Base-by-base conservation (phyloP, 768 basidiomycete genomes). In the Lactifluus echinatus region DNA sequence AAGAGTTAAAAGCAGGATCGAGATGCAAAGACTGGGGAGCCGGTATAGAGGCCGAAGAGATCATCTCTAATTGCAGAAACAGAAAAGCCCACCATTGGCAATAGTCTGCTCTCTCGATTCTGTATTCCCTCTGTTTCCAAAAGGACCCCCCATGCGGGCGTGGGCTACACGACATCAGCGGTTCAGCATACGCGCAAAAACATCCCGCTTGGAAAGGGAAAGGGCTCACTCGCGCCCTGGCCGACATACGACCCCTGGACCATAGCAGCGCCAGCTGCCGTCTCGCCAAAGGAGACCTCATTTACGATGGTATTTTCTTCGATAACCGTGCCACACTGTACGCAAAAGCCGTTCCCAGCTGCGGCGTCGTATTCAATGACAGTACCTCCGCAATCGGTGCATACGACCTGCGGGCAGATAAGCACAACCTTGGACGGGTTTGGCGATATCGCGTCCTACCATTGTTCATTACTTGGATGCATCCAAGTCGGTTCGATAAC, bases 281-380 rank as follows among this genome's bases (percentile, higher is more conserved):
- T 88, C 75, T 99, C 96, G n/a, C 93, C 92, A 64, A 99, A 99
- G 1, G 85, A 83, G 54, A 99, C 82, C 68, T 99, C 96, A 61
- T 86, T 89, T 10, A 97, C 91, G 58, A 98, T 93, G 2, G 87
- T 83, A 66, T 92, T 93, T 71, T 96, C 91, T 72, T 95, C 92
- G 10, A 95, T 76, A 17, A 98, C 93, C 7, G 85, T 88, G 45
- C 91, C 92, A 64, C 94, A 97, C 63, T 79, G 75, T 1, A 87
- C 80, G 64, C 92, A 94, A 67, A 91, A 88, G 5, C 87, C 88
- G 62, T 89, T 89, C 8, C 90, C 90, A 5, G 88, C 87, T 12
- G 88, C 83, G 31, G 83, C 74, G 70, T 91, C 87, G 68, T 91
- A 91, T 67, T 90, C 89, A 61, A 92, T 90, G 14, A 89, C 84